Percentiles rank a stretch among this genome's conserved stretches.
Evolutionary conservation across 768 basidiomycete species (phyloP).

Genomic region (Suillus sp.): DNA sequence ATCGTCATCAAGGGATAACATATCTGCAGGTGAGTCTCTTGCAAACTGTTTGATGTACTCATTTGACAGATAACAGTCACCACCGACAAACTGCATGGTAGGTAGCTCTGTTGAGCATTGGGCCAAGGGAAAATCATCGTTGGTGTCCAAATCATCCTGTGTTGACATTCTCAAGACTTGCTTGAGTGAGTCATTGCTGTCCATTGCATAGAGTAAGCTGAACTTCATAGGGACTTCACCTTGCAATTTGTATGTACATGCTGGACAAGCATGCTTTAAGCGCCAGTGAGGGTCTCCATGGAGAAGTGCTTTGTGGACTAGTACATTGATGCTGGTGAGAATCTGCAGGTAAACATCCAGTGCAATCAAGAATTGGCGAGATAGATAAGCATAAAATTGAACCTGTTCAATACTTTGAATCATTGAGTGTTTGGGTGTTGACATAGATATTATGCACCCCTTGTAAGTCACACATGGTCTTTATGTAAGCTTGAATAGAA

Average conservation of each 20-base stretch:
- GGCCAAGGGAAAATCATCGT: too few relatives aligned
- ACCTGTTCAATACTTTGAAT: slow-evolving; percentile 6
- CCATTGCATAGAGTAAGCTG: slow-evolving; percentile 15
- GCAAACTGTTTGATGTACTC: too few relatives aligned
- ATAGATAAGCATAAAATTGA: slow-evolving; percentile 15
- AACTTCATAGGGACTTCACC: not conserved
- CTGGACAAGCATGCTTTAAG: slow-evolving; percentile 14
- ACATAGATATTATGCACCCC: slow-evolving; percentile 3
- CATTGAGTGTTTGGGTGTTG: not conserved
- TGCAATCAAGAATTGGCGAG: slow-evolving; percentile 25
- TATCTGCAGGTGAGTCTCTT: too few relatives aligned
- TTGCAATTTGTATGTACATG: slow-evolving; percentile 14
- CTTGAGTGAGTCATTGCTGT: slow-evolving; percentile 18
- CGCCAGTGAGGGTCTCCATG: slow-evolving; percentile 8
- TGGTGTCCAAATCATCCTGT: too few relatives aligned
- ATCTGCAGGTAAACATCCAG: slow-evolving; percentile 33
- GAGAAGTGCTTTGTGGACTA: slow-evolving; percentile 18
- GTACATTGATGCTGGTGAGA: slow-evolving; percentile 15
- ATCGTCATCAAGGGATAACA: too few relatives aligned
- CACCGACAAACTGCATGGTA: too few relatives aligned
- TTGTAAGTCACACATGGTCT: slow-evolving; percentile 23
- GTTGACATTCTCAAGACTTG: too few relatives aligned
- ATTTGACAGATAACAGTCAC: too few relatives aligned
- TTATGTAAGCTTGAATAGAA: slow-evolving; percentile 24
- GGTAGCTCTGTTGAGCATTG: too few relatives aligned